phyloP scores from a whole-genome alignment of 2,329 filamentous ascomycete species.

The Samsoniella hepiali region DNA sequence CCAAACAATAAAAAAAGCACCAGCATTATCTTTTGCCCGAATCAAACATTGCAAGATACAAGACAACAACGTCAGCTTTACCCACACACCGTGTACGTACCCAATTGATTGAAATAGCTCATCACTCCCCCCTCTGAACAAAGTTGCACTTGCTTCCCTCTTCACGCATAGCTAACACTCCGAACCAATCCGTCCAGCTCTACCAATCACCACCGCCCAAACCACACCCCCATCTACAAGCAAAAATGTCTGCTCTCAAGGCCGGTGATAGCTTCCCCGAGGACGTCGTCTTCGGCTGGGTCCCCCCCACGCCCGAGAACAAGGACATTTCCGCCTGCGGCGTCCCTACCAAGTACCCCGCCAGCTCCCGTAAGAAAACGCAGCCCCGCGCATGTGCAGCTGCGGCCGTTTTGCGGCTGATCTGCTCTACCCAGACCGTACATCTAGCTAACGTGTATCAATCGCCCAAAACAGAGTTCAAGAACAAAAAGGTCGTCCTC shows the following conservation, averaged over 20 bases:
- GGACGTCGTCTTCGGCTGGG: constrained; percentile 78
- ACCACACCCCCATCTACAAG: constrained; percentile 17
- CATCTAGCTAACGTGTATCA: not conserved
- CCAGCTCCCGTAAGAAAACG: constrained; percentile 60
- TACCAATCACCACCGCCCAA: constrained; percentile 1
- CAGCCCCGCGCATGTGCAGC: constrained; percentile 11
- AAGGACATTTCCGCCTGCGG: constrained; percentile 72
- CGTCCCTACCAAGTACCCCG: constrained; percentile 72
- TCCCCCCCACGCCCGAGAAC: constrained; percentile 69
- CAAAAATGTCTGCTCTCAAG: constrained; percentile 63
- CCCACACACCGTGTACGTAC: not conserved
- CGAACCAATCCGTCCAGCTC: constrained; percentile 5
- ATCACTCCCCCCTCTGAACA: not conserved
- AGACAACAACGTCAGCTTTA: not conserved
- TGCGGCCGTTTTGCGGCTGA: not conserved
- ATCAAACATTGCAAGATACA: not conserved
- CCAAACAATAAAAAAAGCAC: not conserved
- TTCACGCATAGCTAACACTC: not conserved
- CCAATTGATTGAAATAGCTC: constrained; percentile 13
- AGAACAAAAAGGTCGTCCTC: constrained; percentile 54
- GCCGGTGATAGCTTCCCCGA: constrained; percentile 80
- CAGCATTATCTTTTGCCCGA: not conserved
- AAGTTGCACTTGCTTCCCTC: not conserved
- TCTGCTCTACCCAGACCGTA: no score
- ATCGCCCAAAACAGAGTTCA: constrained; percentile 43